Evolutionary conservation across 2,329 filamentous ascomycete species (phyloP).

Genomic region (Monilinia aucupariae): DNA sequence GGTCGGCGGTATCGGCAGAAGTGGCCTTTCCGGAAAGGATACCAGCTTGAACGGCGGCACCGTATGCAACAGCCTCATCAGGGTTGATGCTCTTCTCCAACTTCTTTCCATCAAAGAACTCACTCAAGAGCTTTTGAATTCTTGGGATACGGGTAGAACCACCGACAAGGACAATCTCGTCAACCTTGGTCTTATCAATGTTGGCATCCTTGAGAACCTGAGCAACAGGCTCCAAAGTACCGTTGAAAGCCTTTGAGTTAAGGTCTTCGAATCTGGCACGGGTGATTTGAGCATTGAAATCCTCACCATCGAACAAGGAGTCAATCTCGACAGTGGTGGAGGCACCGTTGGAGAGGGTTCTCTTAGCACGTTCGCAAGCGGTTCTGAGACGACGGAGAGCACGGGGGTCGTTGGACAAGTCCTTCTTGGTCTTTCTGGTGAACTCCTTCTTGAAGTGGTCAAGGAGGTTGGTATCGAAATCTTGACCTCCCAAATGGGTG

Average conservation of each 20-base stretch:
- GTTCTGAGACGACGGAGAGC: slow-evolving; percentile 94
- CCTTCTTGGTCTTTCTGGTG: slow-evolving; percentile 71
- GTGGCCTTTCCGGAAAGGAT: slow-evolving; percentile 98
- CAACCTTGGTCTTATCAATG: slow-evolving; percentile 84
- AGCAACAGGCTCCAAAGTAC: slow-evolving; percentile 90
- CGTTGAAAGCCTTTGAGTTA: slow-evolving; percentile 90
- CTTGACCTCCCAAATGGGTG: slow-evolving; percentile 90
- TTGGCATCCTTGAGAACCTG: slow-evolving; percentile 92
- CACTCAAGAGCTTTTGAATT: slow-evolving; percentile 98
- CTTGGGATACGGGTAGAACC: slow-evolving; percentile 97
- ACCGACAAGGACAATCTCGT: slow-evolving; percentile 98
- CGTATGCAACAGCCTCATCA: slow-evolving; percentile 97
- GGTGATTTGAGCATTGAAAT: slow-evolving; percentile 95
- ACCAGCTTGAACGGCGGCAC: slow-evolving; percentile 97
- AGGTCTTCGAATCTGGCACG: slow-evolving; percentile 98
- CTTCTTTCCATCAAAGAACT: slow-evolving; percentile 99
- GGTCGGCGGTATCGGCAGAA: slow-evolving; percentile 87
- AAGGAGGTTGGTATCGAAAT: slow-evolving; percentile 93
- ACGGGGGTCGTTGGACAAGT: slow-evolving; percentile 77
- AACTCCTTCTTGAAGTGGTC: slow-evolving; percentile 98
- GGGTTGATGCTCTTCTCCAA: slow-evolving; percentile 99
- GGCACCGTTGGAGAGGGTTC: slow-evolving; percentile 93
- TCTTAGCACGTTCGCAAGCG: slow-evolving; percentile 99
- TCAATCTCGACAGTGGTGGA: slow-evolving; percentile 98
- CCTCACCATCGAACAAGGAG: slow-evolving; percentile 95